Evolutionary conservation across 1,284 basidiomycete genomes (phyloP).

Genomic region (Marasmius fiardii): DNA sequence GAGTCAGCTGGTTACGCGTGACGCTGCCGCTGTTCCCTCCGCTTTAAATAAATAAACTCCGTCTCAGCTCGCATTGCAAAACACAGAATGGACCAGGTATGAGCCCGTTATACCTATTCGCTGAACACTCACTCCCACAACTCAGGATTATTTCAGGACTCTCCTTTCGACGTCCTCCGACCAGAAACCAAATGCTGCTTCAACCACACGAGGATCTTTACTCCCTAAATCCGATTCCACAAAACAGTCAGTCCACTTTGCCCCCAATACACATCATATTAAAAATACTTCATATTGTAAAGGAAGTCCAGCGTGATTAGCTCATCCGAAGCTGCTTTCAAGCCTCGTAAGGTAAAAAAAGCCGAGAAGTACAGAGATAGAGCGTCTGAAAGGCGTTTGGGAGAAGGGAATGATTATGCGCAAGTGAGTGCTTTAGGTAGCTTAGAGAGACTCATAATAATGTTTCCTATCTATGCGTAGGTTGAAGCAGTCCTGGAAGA

Average conservation of each 20-base stretch:
- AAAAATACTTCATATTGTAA: neutral
- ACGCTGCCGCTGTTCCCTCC: no score
- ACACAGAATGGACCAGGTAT: conserved; percentile 11
- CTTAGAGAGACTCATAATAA: neutral
- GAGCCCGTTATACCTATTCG: neutral
- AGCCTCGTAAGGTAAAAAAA: conserved; percentile 75
- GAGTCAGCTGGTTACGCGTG: no score
- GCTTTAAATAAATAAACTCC: no score
- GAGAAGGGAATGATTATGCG: conserved; percentile 65
- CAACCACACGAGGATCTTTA: conserved; percentile 8
- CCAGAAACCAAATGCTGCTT: neutral
- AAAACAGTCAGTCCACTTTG: conserved; percentile 1
- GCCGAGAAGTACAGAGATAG: conserved; percentile 63
- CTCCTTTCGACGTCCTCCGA: conserved; percentile 7
- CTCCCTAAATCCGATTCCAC: conserved; percentile 2
- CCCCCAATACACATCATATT: neutral
- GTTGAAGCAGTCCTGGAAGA: conserved; percentile 79
- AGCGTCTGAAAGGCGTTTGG: conserved; percentile 63
- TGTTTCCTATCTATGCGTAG: conserved; percentile 28
- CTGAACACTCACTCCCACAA: conserved; percentile 4
- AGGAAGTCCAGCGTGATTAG: conserved; percentile 28
- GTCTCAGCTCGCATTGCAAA: neutral
- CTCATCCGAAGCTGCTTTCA: conserved; percentile 57
- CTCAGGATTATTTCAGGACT: conserved; percentile 12
- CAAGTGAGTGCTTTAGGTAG: conserved; percentile 37